Conservation (phyloP, 73 alveolate species). For the Paramecium tetraurelia region DNA sequence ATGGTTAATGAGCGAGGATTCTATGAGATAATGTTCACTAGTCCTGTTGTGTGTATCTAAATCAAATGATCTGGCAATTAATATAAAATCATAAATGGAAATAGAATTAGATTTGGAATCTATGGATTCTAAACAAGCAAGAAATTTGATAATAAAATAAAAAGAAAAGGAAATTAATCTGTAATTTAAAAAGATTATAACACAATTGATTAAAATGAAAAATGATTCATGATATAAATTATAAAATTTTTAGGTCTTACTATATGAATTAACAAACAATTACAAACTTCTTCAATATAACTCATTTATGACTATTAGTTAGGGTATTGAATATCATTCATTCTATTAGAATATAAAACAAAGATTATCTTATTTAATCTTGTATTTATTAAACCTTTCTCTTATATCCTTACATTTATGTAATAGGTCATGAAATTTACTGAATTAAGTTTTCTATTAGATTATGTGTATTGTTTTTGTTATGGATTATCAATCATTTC, state of each 20-base stretch:
- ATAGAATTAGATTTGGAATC: slow-evolving; percentile 21
- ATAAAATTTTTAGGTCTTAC: not conserved
- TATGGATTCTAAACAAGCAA: slow-evolving; percentile 41
- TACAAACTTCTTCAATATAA: not conserved
- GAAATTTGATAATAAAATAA: not conserved
- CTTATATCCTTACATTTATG: too few species aligned
- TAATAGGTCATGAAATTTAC: too few species aligned
- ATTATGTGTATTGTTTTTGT: too few species aligned
- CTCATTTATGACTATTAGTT: too few species aligned
- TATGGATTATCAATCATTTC: too few species aligned
- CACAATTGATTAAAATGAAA: not conserved
- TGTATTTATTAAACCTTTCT: too few species aligned
- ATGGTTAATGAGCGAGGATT: slow-evolving; percentile 33
- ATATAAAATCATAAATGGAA: slow-evolving; percentile 1
- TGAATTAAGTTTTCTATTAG: too few species aligned
- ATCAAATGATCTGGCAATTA: not conserved
- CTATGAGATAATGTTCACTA: slow-evolving; percentile 20
- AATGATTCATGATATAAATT: not conserved
- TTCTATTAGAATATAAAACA: too few species aligned
- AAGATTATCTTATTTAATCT: too few species aligned
- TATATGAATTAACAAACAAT: not conserved
- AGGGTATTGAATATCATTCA: too few species aligned
- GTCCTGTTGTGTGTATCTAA: not conserved
- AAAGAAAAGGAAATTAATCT: not conserved
- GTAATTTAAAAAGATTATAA: not conserved